Evolutionary conservation across 2,329 filamentous ascomycete species (phyloP).

Genomic region (Neoarthrinium moseri): DNA sequence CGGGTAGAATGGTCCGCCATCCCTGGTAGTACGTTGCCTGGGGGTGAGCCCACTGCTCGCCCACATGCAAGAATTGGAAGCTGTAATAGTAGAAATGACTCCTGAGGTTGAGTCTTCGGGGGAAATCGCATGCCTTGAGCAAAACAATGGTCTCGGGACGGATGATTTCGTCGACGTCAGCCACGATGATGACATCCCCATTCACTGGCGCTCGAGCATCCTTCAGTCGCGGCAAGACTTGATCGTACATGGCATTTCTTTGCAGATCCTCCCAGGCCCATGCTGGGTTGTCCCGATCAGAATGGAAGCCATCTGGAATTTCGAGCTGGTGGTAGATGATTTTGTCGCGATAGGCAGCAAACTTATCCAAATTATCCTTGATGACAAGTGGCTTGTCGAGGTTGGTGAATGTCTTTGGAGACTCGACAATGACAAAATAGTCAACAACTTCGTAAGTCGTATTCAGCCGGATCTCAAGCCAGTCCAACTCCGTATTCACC

Average conservation of each 20-base stretch:
- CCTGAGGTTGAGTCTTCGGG: slow-evolving; percentile 49
- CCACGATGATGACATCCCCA: slow-evolving; percentile 58
- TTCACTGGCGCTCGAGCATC: slow-evolving; percentile 38
- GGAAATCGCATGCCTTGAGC: slow-evolving; percentile 51
- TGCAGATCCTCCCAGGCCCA: slow-evolving; percentile 51
- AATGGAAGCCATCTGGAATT: slow-evolving; percentile 39
- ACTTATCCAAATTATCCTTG: slow-evolving; percentile 49
- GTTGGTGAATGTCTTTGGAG: slow-evolving; percentile 56
- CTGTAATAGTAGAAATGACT: slow-evolving; percentile 58
- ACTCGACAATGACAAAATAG: slow-evolving; percentile 65
- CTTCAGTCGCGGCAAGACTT: slow-evolving; percentile 49
- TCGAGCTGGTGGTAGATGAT: slow-evolving; percentile 59
- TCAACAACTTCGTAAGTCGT: slow-evolving; percentile 58
- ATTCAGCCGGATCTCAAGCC: slow-evolving; percentile 62
- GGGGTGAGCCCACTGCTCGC: slow-evolving; percentile 53
- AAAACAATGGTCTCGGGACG: slow-evolving; percentile 47
- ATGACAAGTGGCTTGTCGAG: slow-evolving; percentile 53
- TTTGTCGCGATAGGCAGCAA: slow-evolving; percentile 54
- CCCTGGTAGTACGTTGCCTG: slow-evolving; percentile 58
- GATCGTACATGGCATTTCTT: slow-evolving; percentile 54
- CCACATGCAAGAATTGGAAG: slow-evolving; percentile 50
- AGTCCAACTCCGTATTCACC: slow-evolving; percentile 63
- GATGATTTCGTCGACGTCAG: slow-evolving; percentile 61
- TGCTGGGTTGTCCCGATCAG: slow-evolving; percentile 30
- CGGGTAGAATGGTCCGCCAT: slow-evolving; percentile 48